Conservation (phyloP, 1,139 yeast species). For the Debaryomyces subglobosus region DNA sequence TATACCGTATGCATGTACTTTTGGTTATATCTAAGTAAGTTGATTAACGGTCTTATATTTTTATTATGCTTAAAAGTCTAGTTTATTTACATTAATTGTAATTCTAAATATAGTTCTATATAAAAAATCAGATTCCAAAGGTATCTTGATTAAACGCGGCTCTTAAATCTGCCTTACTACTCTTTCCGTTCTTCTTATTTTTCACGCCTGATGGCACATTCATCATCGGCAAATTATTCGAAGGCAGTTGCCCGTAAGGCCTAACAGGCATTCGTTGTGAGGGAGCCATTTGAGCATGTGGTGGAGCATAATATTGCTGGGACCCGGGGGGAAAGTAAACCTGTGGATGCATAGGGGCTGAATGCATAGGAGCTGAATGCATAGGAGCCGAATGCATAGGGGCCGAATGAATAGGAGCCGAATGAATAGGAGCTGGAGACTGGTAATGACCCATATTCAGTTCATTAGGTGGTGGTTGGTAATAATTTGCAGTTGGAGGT, state of each 20-base stretch:
- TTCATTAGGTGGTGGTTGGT: neutral
- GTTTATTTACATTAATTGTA: neutral
- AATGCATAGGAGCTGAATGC: slow-evolving; percentile 6
- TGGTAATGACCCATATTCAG: neutral
- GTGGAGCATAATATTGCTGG: neutral
- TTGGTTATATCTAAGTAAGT: too few species aligned
- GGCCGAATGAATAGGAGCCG: slow-evolving; percentile 9
- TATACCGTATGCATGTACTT: neutral
- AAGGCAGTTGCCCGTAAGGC: slow-evolving; percentile 18
- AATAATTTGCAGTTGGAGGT: slow-evolving; percentile 1
- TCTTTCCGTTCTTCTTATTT: slow-evolving; percentile 36
- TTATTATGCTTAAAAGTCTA: neutral
- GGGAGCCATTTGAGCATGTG: neutral
- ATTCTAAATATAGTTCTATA: neutral
- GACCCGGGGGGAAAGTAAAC: neutral
- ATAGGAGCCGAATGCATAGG: slow-evolving; percentile 11
- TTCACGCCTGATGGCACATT: slow-evolving; percentile 41
- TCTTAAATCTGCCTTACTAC: slow-evolving; percentile 43
- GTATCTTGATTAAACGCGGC: slow-evolving; percentile 45
- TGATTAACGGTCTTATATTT: neutral
- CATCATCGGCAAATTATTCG: slow-evolving; percentile 39
- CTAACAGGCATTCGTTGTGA: slow-evolving; percentile 11
- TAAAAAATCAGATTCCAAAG: slow-evolving; percentile 38
- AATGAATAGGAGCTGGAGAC: slow-evolving; percentile 3
- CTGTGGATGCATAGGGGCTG: slow-evolving; percentile 10